Evolutionary conservation across 139 green algal species (phyloP).

Genomic region (Chlamydomonas sp.): DNA sequence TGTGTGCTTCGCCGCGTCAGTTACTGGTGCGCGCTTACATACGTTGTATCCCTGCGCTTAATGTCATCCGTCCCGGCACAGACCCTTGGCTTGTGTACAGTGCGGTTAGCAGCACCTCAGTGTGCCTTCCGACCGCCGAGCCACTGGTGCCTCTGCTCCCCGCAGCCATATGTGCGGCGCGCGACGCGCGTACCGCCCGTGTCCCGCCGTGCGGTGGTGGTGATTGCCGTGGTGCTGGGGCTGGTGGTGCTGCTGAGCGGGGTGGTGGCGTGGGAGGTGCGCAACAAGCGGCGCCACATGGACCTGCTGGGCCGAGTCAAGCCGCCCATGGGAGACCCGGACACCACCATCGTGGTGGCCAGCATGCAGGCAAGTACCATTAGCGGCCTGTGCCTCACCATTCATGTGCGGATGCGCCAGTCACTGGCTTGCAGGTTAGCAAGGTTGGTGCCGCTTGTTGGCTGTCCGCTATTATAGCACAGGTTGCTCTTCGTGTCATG

Average conservation of each 20-base stretch:
- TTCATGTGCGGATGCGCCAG: too few relatives aligned
- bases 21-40: too few relatives aligned
- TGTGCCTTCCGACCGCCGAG: too few relatives aligned
- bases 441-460: background rate
- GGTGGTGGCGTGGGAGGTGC: slow-evolving; percentile 21
- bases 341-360: slow-evolving; percentile 38
- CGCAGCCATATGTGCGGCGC: background rate
- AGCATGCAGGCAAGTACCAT: slow-evolving; percentile 10
- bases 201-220: background rate
- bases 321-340: slow-evolving; percentile 24
- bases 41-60: too few relatives aligned
- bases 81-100: too few relatives aligned
- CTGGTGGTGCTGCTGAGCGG: background rate
- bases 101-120: too few relatives aligned
- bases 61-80: too few relatives aligned
- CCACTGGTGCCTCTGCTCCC: too few relatives aligned
- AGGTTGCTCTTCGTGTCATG: too few relatives aligned
- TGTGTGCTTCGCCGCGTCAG: too few relatives aligned
- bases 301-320: slow-evolving; percentile 29
- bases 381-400: background rate
- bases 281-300: slow-evolving; percentile 39
- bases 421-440: background rate
- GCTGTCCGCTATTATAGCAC: background rate
- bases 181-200: background rate
- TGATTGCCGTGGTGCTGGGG: slow-evolving; percentile 12